Conservation (phyloP, 2,329 filamentous ascomycete species). For the Fusarium scirpi region DNA sequence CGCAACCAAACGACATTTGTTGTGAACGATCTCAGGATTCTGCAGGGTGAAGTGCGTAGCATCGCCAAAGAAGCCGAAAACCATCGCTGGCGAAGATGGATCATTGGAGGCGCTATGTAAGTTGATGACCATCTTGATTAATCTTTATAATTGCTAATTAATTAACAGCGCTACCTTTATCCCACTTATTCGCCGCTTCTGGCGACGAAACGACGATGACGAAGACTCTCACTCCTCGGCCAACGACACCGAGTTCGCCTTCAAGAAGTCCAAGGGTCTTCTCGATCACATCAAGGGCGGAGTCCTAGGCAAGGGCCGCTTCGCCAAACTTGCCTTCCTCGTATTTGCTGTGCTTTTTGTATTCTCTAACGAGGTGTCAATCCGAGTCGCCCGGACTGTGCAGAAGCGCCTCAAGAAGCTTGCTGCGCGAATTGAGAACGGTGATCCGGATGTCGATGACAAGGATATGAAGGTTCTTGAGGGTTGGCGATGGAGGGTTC, state of each 20-base stretch:
- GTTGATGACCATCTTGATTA: slow-evolving; percentile 36
- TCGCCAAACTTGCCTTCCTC: slow-evolving; percentile 65
- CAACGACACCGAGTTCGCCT: slow-evolving; percentile 70
- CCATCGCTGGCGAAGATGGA: slow-evolving; percentile 65
- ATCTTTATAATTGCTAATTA: slow-evolving; percentile 3
- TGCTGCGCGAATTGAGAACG: slow-evolving; percentile 60
- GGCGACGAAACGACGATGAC: slow-evolving; percentile 58
- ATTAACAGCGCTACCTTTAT: slow-evolving; percentile 61
- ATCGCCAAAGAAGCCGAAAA: slow-evolving; percentile 60
- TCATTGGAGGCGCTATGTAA: slow-evolving; percentile 65
- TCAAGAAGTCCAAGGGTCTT: slow-evolving; percentile 62
- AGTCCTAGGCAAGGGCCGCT: slow-evolving; percentile 57
- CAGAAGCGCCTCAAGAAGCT: slow-evolving; percentile 63
- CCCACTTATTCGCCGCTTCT: slow-evolving; percentile 64
- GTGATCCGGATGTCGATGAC: slow-evolving; percentile 60
- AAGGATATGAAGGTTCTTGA: slow-evolving; percentile 62
- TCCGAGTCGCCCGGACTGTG: slow-evolving; percentile 66
- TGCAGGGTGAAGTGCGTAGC: slow-evolving; percentile 59
- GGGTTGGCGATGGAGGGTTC: slow-evolving; percentile 69
- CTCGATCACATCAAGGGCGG: slow-evolving; percentile 62
- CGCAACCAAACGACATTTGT: slow-evolving; percentile 57
- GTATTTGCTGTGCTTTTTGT: slow-evolving; percentile 69
- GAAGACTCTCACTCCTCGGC: slow-evolving; percentile 53
- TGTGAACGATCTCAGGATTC: slow-evolving; percentile 58
- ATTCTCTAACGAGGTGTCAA: slow-evolving; percentile 68